Percentiles rank a stretch among this genome's conserved stretches.
Evolutionary conservation across 805 yeast species (phyloP).

Genomic region (Danielia oregonensis): DNA sequence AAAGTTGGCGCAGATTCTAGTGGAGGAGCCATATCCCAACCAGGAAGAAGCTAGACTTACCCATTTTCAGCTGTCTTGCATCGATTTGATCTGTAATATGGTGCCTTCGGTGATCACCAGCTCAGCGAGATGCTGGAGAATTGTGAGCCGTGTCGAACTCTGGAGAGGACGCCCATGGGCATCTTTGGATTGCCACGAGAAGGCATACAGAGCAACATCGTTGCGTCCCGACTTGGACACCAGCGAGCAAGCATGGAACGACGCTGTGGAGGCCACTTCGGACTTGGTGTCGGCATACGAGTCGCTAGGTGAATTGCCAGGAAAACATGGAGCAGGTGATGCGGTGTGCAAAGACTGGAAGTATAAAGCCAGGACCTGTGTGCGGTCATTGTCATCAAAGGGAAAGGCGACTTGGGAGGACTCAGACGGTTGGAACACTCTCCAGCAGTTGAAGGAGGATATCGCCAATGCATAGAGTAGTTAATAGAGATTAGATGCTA

Average conservation of each 20-base stretch:
- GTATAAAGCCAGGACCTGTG: conserved; percentile 69
- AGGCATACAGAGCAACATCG: conserved; percentile 72
- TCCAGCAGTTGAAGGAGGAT: conserved; percentile 51
- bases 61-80: conserved; percentile 64
- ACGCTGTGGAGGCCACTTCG: conserved; percentile 71
- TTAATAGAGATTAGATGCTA: too few species aligned
- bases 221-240: conserved; percentile 62
- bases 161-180: conserved; percentile 91
- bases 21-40: conserved; percentile 49
- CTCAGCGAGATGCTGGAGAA: conserved; percentile 70
- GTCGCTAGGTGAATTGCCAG: conserved; percentile 79
- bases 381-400: conserved; percentile 72
- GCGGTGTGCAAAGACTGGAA: conserved; percentile 92
- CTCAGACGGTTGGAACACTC: conserved; percentile 68
- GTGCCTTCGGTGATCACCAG: conserved; percentile 70
- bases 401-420: conserved; percentile 81
- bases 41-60: conserved; percentile 36
- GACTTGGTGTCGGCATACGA: conserved; percentile 85
- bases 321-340: conserved; percentile 75
- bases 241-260: conserved; percentile 65
- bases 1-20: conserved; percentile 62
- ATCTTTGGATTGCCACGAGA: conserved; percentile 79
- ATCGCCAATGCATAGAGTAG: neutral
- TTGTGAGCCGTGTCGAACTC: conserved; percentile 77
- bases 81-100: conserved; percentile 65